These are phyloP conservation scores for Peniophora sp. DNA, from an alignment of 1,284 basidiomycete species.

Conservation along the genomic window DNA sequence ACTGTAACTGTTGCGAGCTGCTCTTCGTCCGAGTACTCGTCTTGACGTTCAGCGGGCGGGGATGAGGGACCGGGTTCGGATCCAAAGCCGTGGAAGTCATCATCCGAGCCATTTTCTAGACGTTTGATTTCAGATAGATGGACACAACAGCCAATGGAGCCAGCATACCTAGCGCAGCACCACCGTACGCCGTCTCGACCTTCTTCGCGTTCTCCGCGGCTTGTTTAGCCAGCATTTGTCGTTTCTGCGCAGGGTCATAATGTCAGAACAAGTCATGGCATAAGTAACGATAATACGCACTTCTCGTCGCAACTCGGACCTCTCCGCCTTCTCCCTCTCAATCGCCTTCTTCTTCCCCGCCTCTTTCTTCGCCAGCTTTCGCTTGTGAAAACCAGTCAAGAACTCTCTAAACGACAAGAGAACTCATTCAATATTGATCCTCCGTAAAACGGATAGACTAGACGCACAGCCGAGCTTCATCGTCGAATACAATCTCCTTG, in stretches of 20 bases:
- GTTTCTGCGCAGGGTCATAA: conserved; percentile 37
- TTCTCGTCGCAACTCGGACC: conserved; percentile 60
- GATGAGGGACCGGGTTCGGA: conserved; percentile 27
- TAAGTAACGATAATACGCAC: conserved; percentile 39
- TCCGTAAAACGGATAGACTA: background rate
- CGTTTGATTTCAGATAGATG: conserved; percentile 4
- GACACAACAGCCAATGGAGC: too few relatives aligned
- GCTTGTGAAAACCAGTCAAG: conserved; percentile 82
- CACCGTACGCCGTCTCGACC: conserved; percentile 66
- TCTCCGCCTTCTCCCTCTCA: conserved; percentile 61
- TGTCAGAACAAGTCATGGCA: background rate
- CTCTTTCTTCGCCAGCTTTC: conserved; percentile 71
- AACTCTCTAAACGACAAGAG: conserved; percentile 54
- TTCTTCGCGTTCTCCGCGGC: conserved; percentile 62
- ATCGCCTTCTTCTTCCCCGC: conserved; percentile 58
- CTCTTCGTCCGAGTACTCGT: conserved; percentile 69
- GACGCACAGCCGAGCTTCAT: conserved; percentile 60
- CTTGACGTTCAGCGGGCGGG: conserved; percentile 34
- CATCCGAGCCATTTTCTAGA: conserved; percentile 19
- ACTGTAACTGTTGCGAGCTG: conserved; percentile 76
- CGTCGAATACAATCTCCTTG: conserved; percentile 71
- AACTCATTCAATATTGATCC: background rate
- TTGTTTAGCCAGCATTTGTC: conserved; percentile 60
- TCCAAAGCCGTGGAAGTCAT: conserved; percentile 40
- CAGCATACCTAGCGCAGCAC: conserved; percentile 33